Conservation (phyloP, 2,329 filamentous ascomycete species). For the Arthroderma sp. region DNA sequence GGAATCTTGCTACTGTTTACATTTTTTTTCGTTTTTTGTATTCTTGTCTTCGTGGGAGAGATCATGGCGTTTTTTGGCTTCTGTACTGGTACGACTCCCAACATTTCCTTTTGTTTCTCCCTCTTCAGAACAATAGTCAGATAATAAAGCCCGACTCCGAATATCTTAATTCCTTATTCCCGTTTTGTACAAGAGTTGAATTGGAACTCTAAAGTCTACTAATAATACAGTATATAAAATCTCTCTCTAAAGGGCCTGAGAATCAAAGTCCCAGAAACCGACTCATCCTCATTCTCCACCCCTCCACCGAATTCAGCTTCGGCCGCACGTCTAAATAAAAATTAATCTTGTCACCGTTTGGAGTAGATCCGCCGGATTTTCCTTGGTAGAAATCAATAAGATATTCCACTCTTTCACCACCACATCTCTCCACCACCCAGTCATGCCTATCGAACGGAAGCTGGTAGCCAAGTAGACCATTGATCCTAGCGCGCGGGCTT, state of each 20-base stretch:
- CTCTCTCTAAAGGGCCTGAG: neutral
- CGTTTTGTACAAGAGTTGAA: too few relatives aligned
- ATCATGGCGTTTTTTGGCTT: too few relatives aligned
- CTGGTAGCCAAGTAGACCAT: conserved; percentile 75
- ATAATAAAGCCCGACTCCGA: too few relatives aligned
- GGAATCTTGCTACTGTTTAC: too few relatives aligned
- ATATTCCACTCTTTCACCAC: conserved; percentile 63
- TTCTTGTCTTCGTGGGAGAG: too few relatives aligned
- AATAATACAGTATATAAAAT: neutral
- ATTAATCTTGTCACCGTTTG: conserved; percentile 36
- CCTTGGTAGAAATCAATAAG: conserved; percentile 97
- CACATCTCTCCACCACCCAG: conserved; percentile 91
- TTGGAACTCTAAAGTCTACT: neutral
- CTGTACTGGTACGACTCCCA: too few relatives aligned
- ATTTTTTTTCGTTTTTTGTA: too few relatives aligned
- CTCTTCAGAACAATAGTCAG: too few relatives aligned
- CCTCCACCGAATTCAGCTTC: conserved; percentile 51
- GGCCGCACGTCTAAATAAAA: conserved; percentile 54
- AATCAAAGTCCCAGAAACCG: conserved; percentile 34
- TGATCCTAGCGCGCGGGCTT: conserved; percentile 71
- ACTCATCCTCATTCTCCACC: conserved; percentile 43
- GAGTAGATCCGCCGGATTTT: conserved; percentile 30
- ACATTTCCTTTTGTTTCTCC: too few relatives aligned
- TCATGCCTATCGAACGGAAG: conserved; percentile 92
- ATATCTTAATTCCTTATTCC: too few relatives aligned